phyloP scores from a whole-genome alignment of 805 yeast genomes.

The Saccharomyces paradoxus region DNA sequence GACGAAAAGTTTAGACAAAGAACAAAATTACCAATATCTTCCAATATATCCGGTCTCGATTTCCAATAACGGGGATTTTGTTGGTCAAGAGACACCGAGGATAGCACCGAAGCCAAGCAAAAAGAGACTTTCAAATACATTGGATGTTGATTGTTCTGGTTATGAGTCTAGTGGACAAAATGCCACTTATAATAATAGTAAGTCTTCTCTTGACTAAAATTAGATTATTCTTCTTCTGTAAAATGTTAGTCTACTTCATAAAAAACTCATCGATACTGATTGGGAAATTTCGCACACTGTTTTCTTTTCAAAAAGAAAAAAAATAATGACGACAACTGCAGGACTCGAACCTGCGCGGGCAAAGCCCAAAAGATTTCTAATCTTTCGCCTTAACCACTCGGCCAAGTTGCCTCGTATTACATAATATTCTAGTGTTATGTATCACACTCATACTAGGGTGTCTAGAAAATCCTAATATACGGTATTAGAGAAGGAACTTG shows the following conservation, averaged over 20 bases:
- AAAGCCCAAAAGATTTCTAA: constrained; percentile 46
- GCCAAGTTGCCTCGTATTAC: constrained; percentile 37
- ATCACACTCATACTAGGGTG: no score
- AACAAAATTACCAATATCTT: neutral
- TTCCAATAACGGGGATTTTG: neutral
- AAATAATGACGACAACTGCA: constrained; percentile 51
- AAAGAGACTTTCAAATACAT: neutral
- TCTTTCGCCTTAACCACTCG: constrained; percentile 59
- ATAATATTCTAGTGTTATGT: neutral
- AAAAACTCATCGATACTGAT: neutral
- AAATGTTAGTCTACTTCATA: neutral
- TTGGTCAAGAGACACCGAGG: neutral
- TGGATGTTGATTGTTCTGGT: neutral
- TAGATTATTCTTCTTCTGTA: neutral
- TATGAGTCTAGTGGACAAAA: constrained; percentile 25
- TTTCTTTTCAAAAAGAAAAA: no score
- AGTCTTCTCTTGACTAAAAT: neutral
- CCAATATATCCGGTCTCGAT: neutral
- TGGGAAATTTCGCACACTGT: neutral
- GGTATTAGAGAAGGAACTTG: no score
- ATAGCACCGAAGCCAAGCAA: neutral
- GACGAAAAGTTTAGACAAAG: neutral
- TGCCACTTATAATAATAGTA: constrained; percentile 20
- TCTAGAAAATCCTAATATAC: no score
- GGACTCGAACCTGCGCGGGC: constrained; percentile 58